phyloP scores from a whole-genome alignment of 2,329 filamentous ascomycete genomes.

The Fusarium foetens region DNA sequence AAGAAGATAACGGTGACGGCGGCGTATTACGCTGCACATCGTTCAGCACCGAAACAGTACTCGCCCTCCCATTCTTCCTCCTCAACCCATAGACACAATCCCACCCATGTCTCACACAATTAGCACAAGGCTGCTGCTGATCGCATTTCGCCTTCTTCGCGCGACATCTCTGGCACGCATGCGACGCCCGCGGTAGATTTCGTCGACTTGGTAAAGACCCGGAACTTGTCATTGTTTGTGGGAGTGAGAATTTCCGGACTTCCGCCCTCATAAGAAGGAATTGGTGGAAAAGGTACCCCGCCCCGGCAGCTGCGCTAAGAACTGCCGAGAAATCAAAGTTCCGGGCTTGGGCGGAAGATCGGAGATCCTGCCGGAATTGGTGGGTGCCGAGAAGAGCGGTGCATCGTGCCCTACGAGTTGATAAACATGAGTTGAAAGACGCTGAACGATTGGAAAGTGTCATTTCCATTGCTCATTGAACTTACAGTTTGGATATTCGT shows the following conservation, averaged over 20 bases:
- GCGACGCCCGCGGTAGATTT: conserved; percentile 2
- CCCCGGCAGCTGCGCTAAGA: not conserved
- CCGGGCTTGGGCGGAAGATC: conserved; percentile 2
- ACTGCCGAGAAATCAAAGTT: not conserved
- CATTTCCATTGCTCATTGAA: not conserved
- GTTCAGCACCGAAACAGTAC: not conserved
- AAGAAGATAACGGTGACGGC: not conserved
- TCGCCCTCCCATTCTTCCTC: not conserved
- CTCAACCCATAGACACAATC: not conserved
- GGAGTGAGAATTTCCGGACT: not conserved
- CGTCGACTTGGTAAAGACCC: not conserved
- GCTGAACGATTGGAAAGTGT: not conserved
- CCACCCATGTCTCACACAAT: not conserved
- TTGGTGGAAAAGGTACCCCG: not conserved
- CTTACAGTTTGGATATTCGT: rapidly evolving
- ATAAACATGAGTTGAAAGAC: not conserved
- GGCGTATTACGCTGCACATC: not conserved
- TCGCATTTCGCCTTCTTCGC: conserved; percentile 4
- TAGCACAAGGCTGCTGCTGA: conserved; percentile 1
- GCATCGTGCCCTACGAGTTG: not conserved
- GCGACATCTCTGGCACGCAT: conserved; percentile 6
- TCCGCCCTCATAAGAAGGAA: not conserved
- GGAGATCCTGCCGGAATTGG: not conserved
- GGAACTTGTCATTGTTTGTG: not conserved
- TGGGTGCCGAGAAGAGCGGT: not conserved